These are phyloP conservation scores for Cercospora sp. DNA, from an alignment of 2,329 filamentous ascomycete species.

Conservation along the genomic window DNA sequence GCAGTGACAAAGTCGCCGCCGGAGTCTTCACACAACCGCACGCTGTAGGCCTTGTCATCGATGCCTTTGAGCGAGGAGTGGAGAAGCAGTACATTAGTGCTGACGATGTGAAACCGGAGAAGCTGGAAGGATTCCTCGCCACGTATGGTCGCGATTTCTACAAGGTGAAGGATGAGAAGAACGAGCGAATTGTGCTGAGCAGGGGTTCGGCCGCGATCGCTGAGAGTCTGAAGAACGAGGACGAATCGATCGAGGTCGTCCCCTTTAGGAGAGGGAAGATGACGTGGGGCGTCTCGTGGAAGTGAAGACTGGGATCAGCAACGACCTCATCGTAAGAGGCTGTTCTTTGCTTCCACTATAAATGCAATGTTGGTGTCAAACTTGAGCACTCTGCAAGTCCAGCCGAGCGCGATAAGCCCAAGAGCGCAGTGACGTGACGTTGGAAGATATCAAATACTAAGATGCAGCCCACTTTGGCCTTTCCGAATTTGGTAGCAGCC, in stretches of 20 bases:
- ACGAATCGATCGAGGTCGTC: constrained; percentile 59
- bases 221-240: constrained; percentile 56
- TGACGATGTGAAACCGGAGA: constrained; percentile 56
- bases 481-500: neutral
- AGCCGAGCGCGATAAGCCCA: neutral
- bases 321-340: neutral
- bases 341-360: neutral
- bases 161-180: constrained; percentile 48
- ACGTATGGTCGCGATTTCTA: constrained; percentile 61
- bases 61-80: constrained; percentile 64
- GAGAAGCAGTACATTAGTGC: constrained; percentile 55
- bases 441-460: neutral
- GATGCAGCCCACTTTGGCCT: neutral
- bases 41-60: constrained; percentile 65
- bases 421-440: neutral
- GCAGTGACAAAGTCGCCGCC: constrained; percentile 60
- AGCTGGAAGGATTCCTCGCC: constrained; percentile 59
- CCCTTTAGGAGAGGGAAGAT: constrained; percentile 64
- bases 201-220: constrained; percentile 57
- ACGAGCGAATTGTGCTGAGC: constrained; percentile 57
- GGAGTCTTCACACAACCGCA: constrained; percentile 80
- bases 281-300: constrained; percentile 58
- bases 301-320: constrained; percentile 26
- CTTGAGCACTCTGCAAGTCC: neutral
- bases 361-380: neutral